Conservation (phyloP, 305 asterid genomes). For the Rubia balearica region DNA sequence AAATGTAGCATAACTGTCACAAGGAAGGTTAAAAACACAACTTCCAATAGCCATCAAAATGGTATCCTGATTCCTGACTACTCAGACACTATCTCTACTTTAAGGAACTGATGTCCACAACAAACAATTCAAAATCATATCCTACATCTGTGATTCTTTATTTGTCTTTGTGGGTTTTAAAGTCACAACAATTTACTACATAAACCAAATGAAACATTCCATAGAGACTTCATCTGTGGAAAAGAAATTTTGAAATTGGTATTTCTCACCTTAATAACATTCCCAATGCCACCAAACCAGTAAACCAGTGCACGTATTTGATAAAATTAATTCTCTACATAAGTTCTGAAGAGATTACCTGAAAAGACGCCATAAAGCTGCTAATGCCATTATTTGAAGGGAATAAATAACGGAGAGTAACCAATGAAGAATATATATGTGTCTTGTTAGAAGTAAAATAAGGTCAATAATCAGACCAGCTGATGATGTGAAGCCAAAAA, state of each 20-base stretch:
- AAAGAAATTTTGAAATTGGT: not conserved
- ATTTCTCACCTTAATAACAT: not conserved
- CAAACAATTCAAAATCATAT: not conserved
- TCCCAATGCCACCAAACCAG: not conserved
- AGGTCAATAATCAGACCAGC: slow-evolving; percentile 64
- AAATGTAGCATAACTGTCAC: not conserved
- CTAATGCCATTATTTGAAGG: slow-evolving; percentile 65
- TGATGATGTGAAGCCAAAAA: slow-evolving; percentile 74
- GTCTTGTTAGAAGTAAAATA: slow-evolving; percentile 59
- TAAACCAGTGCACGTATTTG: not conserved
- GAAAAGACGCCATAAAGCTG: slow-evolving; percentile 97
- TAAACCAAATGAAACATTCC: not conserved
- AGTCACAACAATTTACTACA: not conserved
- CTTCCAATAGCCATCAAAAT: not conserved
- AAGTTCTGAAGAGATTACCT: slow-evolving; percentile 33
- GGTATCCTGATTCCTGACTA: not conserved
- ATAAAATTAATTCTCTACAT: not conserved
- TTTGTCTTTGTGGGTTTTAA: not conserved
- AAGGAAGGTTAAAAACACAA: not conserved
- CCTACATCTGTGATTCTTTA: not conserved
- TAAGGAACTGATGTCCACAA: not conserved
- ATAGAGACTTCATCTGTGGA: not conserved
- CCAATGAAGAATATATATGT: slow-evolving; percentile 60
- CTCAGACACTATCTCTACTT: not conserved
- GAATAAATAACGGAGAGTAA: slow-evolving; percentile 70